These are phyloP conservation scores for Cystofilobasidium ferigula DNA, from an alignment of 768 basidiomycete genomes.

Conservation along the genomic window DNA sequence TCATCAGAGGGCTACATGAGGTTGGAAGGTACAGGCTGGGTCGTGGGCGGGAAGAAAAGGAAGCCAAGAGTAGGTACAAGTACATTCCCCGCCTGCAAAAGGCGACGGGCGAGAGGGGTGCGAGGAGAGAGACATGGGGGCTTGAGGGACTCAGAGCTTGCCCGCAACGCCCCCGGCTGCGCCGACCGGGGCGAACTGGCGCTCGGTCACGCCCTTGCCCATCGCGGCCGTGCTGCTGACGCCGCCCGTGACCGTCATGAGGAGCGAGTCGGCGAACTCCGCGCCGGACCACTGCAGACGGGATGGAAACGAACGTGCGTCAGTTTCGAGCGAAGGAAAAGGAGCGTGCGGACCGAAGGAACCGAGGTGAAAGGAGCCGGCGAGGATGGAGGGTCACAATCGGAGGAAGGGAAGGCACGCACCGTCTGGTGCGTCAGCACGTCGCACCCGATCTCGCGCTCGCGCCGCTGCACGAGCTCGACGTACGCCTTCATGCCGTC, in stretches of 20 bases:
- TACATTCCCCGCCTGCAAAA: too few relatives aligned
- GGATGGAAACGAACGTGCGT: too few relatives aligned
- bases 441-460: slow-evolving; percentile 86
- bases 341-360: slow-evolving; percentile 26
- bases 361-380: slow-evolving; percentile 1
- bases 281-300: slow-evolving; percentile 81
- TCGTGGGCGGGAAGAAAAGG: too few relatives aligned
- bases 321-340: too few relatives aligned
- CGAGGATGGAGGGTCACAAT: background rate
- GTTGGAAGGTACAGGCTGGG: too few relatives aligned
- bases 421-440: slow-evolving; percentile 97
- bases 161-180: background rate
- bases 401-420: slow-evolving; percentile 28
- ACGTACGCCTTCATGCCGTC: slow-evolving; percentile 99
- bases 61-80: too few relatives aligned
- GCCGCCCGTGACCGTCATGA: slow-evolving; percentile 95
- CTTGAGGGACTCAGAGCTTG: slow-evolving; percentile 21
- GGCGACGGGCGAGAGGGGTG: too few relatives aligned
- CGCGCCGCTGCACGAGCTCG: slow-evolving; percentile 80
- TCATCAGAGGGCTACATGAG: too few relatives aligned
- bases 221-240: slow-evolving; percentile 81
- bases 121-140: too few relatives aligned
- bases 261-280: slow-evolving; percentile 77
- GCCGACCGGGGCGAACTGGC: slow-evolving; percentile 11
- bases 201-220: slow-evolving; percentile 77